Conservation (phyloP, 192 early-diverging fungal species). For the Coemansia sp. region DNA sequence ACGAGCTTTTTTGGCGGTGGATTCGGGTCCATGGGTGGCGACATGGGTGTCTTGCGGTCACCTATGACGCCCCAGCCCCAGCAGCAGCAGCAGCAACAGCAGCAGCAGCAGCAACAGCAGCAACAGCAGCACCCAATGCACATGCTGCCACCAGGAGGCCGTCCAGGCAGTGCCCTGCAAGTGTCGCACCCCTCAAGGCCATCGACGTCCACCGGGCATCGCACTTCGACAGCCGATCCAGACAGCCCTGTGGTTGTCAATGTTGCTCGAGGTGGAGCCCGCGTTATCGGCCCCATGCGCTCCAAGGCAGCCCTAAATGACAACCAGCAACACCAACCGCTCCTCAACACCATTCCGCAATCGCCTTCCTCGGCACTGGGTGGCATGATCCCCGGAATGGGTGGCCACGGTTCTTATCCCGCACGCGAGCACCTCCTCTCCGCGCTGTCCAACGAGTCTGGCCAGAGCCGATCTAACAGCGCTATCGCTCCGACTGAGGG, state of each 20-base stretch:
- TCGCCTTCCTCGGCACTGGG: conserved; percentile 46
- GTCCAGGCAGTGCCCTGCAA: conserved; percentile 49
- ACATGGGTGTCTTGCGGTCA: conserved; percentile 22
- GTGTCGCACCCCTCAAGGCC: conserved; percentile 32
- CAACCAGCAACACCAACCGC: conserved; percentile 17
- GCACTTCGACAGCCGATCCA: conserved; percentile 13
- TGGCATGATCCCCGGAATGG: conserved; percentile 9
- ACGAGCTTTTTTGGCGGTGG: conserved; percentile 42
- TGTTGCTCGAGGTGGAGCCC: conserved; percentile 49
- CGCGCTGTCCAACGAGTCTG: conserved; percentile 41
- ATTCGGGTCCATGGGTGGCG: conserved; percentile 44
- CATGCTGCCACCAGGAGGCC: conserved; percentile 16
- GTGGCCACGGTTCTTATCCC: background rate
- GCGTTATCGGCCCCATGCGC: conserved; percentile 51
- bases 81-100: conserved; percentile 15
- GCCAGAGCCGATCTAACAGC: conserved; percentile 46
- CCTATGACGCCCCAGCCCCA: conserved; percentile 13
- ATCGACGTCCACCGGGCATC: conserved; percentile 40
- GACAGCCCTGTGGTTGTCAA: conserved; percentile 41
- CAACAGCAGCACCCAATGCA: conserved; percentile 24
- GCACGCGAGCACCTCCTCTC: conserved; percentile 32
- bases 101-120: conserved; percentile 14
- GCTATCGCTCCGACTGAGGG: conserved; percentile 35
- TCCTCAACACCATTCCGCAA: conserved; percentile 52
- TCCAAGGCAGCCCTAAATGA: conserved; percentile 17